Base-by-base conservation (phyloP, 495 filamentous ascomycete genomes). In the Corynascus novoguineensis region DNA sequence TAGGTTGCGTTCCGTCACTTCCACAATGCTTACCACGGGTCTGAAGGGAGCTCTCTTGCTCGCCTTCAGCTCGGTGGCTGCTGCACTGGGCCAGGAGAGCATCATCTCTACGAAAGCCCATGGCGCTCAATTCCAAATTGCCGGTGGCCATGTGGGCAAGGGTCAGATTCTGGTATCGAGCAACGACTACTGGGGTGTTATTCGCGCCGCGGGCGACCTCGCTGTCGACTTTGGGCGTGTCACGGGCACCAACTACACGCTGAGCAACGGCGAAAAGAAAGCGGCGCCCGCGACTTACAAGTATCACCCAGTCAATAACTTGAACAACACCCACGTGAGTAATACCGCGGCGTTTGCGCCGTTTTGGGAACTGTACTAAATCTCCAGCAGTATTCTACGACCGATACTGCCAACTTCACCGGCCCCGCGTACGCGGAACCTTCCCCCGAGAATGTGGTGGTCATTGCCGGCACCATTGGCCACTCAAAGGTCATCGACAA, bases 221-320 rank as follows among this genome's bases (percentile, higher is more conserved):
- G 80, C 85, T 1, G 66, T 73, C n/a, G 87, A 91, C 71, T 88
- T 91, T 70, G 81, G 83, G 11, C 78, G 80, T 15, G 85, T 87
- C 4, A 87, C 84, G 10, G 83, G 83, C 21, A 74, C 71, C 34
- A 82, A 84, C 62, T 77, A 85, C 55, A 79, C 77, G 15, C 64
- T 84, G 35, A 75, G 75, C 55, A 77, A 75, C 28, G 77, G 78
- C 58, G 68, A 75, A 41, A 71, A 63, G 25, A 61, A 61, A 32
- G 64, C 73, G 17, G n/a, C 41, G 17, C 62, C 72, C 10, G 71
- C 70, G 8, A 27, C 38, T 15, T 81, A 81, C 35, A 63, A 56
- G 24, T 81, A 78, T 55, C 62, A 58, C 5, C 75, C 76, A 3
- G 70, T 71, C 22, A 71, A 76, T 19, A 75, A 69, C 42, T 65